A percentile compares a stretch with the other conserved stretches of the same genome.
Conservation (phyloP, 176 grass and related monocot species). For the Ensete glaucum region DNA sequence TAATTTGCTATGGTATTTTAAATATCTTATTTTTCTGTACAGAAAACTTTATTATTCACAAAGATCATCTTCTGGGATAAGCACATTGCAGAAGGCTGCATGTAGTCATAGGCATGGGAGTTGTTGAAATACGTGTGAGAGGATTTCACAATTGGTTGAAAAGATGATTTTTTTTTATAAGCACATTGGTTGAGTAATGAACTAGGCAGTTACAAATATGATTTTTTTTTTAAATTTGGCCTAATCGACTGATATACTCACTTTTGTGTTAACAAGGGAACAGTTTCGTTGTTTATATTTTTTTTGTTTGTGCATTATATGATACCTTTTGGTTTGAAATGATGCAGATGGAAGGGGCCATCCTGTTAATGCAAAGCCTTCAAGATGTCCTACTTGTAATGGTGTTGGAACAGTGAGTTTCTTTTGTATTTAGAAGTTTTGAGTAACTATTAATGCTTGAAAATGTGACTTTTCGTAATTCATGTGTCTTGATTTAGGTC, state of each 20-base stretch:
- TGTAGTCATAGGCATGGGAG: no score
- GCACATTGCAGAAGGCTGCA: no score
- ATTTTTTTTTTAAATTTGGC: not conserved
- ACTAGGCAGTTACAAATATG: not conserved
- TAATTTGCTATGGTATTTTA: no score
- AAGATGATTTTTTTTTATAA: not conserved
- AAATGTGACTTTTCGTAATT: conserved; percentile 7
- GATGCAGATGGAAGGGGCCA: conserved; percentile 79
- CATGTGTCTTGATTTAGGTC: conserved; percentile 36
- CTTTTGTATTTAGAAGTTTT: not conserved
- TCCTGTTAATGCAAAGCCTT: conserved; percentile 58
- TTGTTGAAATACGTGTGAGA: not conserved
- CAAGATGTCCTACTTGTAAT: conserved; percentile 68
- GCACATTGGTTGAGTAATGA: not conserved
- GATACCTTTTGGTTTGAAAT: conserved; percentile 23
- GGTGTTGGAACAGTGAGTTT: conserved; percentile 66
- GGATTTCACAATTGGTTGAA: not conserved
- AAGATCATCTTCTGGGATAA: no score
- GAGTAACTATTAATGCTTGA: not conserved
- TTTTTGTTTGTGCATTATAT: conserved; percentile 2
- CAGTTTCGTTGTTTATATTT: no score
- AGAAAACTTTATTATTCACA: no score
- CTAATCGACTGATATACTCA: no score
- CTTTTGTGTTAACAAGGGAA: no score
- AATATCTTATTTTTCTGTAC: no score